phyloP scores from a whole-genome alignment of 441 rosid genomes.

The Croton laevigatus region DNA sequence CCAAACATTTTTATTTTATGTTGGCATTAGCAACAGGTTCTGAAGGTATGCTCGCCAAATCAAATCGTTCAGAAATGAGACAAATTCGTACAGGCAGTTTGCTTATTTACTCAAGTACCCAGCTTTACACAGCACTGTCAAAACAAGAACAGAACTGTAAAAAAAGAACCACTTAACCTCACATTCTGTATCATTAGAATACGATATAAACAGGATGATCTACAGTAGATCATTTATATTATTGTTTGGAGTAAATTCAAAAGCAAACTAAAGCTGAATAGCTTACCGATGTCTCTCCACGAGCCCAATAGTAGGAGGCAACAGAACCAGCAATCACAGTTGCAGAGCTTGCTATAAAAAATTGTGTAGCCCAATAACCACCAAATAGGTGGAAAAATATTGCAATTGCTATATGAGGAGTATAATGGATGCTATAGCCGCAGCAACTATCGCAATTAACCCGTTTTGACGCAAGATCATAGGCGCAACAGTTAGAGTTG shows the following conservation, averaged over 20 bases:
- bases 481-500: slow-evolving; percentile 83
- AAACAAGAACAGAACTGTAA: too few relatives aligned
- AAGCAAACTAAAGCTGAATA: not conserved
- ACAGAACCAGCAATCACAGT: slow-evolving; percentile 94
- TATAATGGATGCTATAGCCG: slow-evolving; percentile 79
- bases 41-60: not conserved
- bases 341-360: slow-evolving; percentile 75
- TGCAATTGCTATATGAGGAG: slow-evolving; percentile 87
- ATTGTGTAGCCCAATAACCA: slow-evolving; percentile 95
- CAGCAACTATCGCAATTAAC: slow-evolving; percentile 93
- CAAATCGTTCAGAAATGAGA: not conserved
- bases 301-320: slow-evolving; percentile 95
- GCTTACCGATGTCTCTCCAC: slow-evolving; percentile 82
- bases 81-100: not conserved
- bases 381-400: slow-evolving; percentile 93
- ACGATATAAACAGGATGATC: too few relatives aligned
- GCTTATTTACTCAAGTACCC: too few relatives aligned
- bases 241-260: not conserved
- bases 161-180: too few relatives aligned
- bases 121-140: too few relatives aligned
- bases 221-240: too few relatives aligned
- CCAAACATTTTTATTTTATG: not conserved
- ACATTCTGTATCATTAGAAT: too few relatives aligned
- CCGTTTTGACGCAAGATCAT: slow-evolving; percentile 67
- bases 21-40: not conserved